Base-by-base conservation (phyloP, 257 asterid genomes). In the Lavandula angustifolia region DNA sequence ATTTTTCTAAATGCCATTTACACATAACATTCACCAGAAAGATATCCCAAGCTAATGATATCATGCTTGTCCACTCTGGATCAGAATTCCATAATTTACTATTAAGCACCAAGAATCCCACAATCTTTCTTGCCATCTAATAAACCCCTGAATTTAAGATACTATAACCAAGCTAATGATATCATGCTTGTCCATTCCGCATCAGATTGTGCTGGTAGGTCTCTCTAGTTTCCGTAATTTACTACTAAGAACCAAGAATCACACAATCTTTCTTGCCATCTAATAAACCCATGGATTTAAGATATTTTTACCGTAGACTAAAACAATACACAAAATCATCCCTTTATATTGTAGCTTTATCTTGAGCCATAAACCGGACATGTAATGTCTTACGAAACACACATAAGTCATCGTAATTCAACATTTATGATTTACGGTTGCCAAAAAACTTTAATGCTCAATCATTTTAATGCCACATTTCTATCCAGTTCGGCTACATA, bases 391-490 rank as follows among this genome's bases (percentile, higher is more conserved):
- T 37, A 38, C 9, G 43, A 2, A 3, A 38, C 43, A 38, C 10
- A 38, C 3, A 8, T 8, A 38, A 38, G 9, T 38, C 9, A 8
- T 2, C 9, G 10, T 9, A 38, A 8, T 9, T 5, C 2, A 6
- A 38, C 43, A 6, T 38, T 9, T 38, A 38, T 22, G 27, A 0
- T 22, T 22, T 22, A 22, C 27, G 43, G 9, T 8, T 5, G 43
- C 10, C 2, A 38, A 8, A 2, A 38, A 38, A 3, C 3, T 22
- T 22, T 22, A 22, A 38, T 38, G 9, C 10, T 5, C 9, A 8
- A 38, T 5, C 56, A 35, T 31, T 17, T 11, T 12, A 52, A 33
- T 35, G 60, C 55, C 65, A 63, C 34, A 54, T 52, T 60, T 38
- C 42, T 9, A 33, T 33, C 27, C 48, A 27, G 16, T 43, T 43